phyloP scores from a whole-genome alignment of 441 rosid genomes.

The Codiaeum variegatum region DNA sequence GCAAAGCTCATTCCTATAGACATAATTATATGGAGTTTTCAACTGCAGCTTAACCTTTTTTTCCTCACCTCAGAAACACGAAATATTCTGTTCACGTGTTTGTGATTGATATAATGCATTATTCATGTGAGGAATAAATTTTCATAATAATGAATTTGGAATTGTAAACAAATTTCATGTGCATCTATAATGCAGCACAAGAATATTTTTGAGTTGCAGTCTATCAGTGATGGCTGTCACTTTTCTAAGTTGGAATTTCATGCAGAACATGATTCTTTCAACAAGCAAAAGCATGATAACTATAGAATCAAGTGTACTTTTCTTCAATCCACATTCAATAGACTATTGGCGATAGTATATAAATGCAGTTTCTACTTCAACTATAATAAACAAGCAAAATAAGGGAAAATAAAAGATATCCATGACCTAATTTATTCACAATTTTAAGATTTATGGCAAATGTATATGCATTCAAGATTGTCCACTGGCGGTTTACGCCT shows the following conservation, averaged over 20 bases:
- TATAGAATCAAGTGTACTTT: neutral
- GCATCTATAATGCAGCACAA: no score
- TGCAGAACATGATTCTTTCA: constrained; percentile 24
- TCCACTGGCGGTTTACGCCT: constrained; percentile 27
- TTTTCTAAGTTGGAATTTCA: constrained; percentile 9
- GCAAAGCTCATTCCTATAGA: neutral
- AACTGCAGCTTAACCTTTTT: neutral
- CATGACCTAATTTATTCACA: neutral
- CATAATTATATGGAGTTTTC: no score
- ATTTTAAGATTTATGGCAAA: constrained; percentile 19
- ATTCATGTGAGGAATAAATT: no score
- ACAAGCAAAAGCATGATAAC: constrained; percentile 13
- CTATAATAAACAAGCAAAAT: constrained; percentile 13
- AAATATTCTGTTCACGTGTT: neutral
- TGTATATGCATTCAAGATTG: neutral
- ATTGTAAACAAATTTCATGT: no score
- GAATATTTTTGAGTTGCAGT: no score
- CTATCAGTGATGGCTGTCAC: no score
- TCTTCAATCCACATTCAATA: constrained; percentile 1
- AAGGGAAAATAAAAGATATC: neutral
- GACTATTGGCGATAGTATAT: no score
- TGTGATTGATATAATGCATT: no score
- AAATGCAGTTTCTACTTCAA: constrained; percentile 10
- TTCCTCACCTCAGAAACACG: neutral
- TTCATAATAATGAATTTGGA: no score